Base-by-base conservation (phyloP, 2,329 filamentous ascomycete genomes). In the Phialemonium atrogriseum region DNA sequence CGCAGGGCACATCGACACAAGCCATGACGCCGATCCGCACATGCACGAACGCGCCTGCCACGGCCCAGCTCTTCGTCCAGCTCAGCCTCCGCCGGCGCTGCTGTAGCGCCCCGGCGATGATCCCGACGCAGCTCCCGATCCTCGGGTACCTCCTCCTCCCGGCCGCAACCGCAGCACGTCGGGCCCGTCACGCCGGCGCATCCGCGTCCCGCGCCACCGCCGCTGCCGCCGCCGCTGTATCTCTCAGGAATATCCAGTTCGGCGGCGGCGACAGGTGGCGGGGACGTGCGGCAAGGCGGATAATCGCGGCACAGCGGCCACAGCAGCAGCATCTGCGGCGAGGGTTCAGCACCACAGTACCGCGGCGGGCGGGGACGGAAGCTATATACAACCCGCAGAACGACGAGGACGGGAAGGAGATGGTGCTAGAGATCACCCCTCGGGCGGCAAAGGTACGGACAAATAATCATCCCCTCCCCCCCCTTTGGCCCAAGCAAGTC, bases 401-500 rank as follows among this genome's bases (percentile, higher is more conserved):
- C 34, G 84, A 91, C 52, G 84, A 93, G 19, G 77, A 88, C 34
- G 89, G 89, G 16, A 80, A 85, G n/a, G 73, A 80, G 13, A 86
- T 94, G 78, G 64, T 65, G 45, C 69, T 98, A 15, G 80, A 81
- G 33, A 94, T 96, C 39, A 93, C 87, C 0, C 72, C 84, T 2
- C 74, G 88, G 29, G 89, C 89, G 24, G 80, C 83, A 24, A 75
- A 83, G 60, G 84, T 87, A 68, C 30, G n/a, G n/a, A n/a, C n/a
- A n/a, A n/a, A 65, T 52, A 15, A 8, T n/a, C 24, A 12, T 33
- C 15, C n/a, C 18, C 25, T 20, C 20, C 6, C 10, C 14, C 10
- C n/a, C 7, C n/a, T 3, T n/a, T n/a, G n/a, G n/a, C n/a, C n/a
- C n/a, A n/a, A n/a, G n/a, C n/a, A n/a, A n/a, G n/a, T n/a, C n/a